Evolutionary conservation across 2,329 filamentous ascomycete genomes (phyloP).

Genomic region (Fusarium verticillioides): DNA sequence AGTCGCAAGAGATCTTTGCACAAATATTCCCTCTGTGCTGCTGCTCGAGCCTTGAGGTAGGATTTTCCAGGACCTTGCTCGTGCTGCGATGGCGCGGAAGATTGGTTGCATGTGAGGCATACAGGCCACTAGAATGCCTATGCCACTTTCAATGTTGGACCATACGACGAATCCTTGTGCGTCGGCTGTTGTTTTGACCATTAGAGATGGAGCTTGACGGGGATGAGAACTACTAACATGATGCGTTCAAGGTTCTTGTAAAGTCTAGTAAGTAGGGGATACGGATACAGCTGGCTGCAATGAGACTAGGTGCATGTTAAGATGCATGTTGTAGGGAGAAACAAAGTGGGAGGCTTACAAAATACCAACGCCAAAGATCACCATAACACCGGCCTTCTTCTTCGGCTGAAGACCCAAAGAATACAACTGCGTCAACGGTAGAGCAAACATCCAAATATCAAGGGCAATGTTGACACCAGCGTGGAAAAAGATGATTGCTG

Average conservation of each 20-base stretch:
- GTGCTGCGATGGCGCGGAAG: neutral
- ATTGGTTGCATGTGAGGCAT: constrained; percentile 7
- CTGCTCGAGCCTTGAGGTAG: neutral
- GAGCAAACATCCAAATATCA: constrained; percentile 10
- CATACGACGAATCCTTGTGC: constrained; percentile 5
- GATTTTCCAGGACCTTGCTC: neutral
- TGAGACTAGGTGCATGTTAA: neutral
- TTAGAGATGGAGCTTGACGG: neutral
- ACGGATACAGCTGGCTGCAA: constrained; percentile 6
- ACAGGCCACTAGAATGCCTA: constrained; percentile 4
- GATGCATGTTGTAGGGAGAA: fast-evolving
- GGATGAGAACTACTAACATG: neutral
- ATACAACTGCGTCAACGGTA: constrained; percentile 1
- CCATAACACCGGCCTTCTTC: constrained; percentile 1
- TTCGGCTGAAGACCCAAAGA: neutral
- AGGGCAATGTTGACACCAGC: neutral
- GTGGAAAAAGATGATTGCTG: neutral
- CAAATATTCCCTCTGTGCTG: neutral
- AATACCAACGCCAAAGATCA: neutral
- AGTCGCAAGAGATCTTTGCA: neutral
- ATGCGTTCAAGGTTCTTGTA: neutral
- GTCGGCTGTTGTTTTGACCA: neutral
- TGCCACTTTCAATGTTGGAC: constrained; percentile 2
- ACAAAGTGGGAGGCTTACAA: neutral
- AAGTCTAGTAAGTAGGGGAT: neutral